These are phyloP conservation scores for Penicillium sp. DNA, from an alignment of 2,329 filamentous ascomycete species.

Conservation along the genomic window DNA sequence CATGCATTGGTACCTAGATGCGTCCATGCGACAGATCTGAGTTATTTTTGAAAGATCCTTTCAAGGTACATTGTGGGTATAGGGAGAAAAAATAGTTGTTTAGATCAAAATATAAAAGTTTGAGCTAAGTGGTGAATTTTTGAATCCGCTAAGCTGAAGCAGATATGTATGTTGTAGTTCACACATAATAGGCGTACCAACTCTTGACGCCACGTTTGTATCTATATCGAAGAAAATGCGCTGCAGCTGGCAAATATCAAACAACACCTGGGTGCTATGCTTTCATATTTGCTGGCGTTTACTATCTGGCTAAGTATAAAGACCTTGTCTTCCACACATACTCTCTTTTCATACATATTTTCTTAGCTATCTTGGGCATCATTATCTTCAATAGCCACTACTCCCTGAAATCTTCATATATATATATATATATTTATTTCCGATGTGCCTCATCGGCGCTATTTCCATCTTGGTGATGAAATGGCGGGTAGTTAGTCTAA, in stretches of 20 bases:
- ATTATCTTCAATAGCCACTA: too few relatives aligned
- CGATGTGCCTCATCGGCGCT: too few relatives aligned
- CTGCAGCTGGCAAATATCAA: too few relatives aligned
- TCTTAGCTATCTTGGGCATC: background rate
- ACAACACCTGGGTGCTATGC: background rate
- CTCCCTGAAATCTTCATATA: background rate
- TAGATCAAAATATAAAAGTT: background rate
- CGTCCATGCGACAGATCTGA: background rate
- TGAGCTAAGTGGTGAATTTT: background rate
- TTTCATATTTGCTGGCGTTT: background rate
- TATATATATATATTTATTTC: too few relatives aligned
- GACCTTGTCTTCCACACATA: background rate
- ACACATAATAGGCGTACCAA: background rate
- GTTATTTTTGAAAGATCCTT: background rate
- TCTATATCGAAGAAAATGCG: background rate
- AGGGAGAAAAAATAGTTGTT: too few relatives aligned
- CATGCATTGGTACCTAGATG: background rate
- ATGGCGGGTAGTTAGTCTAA: too few relatives aligned
- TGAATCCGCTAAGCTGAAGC: background rate
- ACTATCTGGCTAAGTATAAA: background rate
- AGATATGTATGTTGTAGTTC: background rate
- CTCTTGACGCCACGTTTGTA: background rate
- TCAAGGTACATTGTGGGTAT: background rate
- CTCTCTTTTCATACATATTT: background rate
- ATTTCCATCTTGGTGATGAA: too few relatives aligned